Conservation (phyloP, 495 filamentous ascomycete genomes). For the Parachaetomium inaequale region DNA sequence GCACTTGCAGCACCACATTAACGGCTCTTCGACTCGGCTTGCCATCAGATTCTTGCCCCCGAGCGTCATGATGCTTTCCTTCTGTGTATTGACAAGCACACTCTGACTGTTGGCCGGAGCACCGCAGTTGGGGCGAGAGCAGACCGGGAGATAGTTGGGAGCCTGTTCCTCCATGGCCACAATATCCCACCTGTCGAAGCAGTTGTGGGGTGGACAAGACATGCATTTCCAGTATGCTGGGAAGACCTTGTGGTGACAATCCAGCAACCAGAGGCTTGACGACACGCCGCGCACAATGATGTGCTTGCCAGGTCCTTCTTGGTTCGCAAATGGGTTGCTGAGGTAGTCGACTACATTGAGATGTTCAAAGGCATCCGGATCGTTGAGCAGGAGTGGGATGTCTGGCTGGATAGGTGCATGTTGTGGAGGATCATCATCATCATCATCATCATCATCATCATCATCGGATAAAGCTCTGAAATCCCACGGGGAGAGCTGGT, state of each 20-base stretch:
- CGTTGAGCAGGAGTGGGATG: too few species aligned
- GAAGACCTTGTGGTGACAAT: neutral
- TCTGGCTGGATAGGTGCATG: neutral
- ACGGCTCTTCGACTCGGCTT: neutral
- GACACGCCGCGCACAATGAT: neutral
- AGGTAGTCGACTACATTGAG: neutral
- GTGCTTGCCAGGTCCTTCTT: neutral
- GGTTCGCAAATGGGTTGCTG: neutral
- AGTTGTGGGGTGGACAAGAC: neutral
- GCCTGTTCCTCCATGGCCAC: neutral
- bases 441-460: too few species aligned
- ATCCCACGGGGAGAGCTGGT: neutral
- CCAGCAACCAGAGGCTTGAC: neutral
- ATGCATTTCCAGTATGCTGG: conserved; percentile 1
- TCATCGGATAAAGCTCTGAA: neutral
- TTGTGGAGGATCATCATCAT: too few species aligned
- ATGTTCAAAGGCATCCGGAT: neutral
- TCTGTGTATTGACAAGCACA: neutral
- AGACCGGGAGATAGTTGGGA: neutral
- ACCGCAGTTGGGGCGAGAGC: neutral
- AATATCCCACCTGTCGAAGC: neutral
- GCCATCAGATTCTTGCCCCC: conserved; percentile 1
- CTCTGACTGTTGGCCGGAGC: neutral
- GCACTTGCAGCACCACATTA: conserved; percentile 3
- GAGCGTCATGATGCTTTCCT: neutral